phyloP scores from a whole-genome alignment of 257 asterid genomes.

The Nicotiana undulata region DNA sequence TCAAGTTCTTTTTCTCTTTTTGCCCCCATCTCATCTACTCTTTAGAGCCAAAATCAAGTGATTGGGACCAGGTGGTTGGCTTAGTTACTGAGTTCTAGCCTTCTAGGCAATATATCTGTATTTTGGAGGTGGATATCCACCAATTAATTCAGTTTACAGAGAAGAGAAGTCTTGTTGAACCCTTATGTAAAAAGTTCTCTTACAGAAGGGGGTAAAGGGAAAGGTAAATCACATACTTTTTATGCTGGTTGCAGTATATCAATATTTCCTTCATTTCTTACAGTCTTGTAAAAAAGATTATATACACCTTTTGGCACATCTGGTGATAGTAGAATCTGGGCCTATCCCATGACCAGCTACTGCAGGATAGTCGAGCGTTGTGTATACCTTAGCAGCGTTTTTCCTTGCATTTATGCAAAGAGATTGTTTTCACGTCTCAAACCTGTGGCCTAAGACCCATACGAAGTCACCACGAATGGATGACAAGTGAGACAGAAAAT shows the following conservation, averaged over 20 bases:
- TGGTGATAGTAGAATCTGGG: too few species aligned
- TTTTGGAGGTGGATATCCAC: slow-evolving; percentile 11
- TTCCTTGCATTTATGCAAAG: too few species aligned
- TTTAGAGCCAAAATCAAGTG: background rate
- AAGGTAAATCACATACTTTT: background rate
- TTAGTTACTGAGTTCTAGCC: background rate
- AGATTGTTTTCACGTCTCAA: too few species aligned
- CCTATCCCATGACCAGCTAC: too few species aligned
- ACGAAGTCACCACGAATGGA: background rate
- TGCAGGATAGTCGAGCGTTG: too few species aligned
- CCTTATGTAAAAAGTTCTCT: background rate
- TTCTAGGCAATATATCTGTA: background rate
- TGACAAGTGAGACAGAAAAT: background rate
- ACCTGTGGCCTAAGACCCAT: background rate
- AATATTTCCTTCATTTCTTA: too few species aligned
- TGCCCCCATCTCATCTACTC: background rate
- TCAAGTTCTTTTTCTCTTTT: background rate
- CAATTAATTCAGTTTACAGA: slow-evolving; percentile 5
- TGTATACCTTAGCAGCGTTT: too few species aligned
- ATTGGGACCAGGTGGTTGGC: slow-evolving; percentile 6
- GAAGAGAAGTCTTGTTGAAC: background rate
- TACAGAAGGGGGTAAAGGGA: background rate
- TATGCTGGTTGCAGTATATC: background rate
- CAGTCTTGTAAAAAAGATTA: too few species aligned
- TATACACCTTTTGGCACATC: too few species aligned